These are phyloP conservation scores for Penicillium decumbens DNA, from an alignment of 2,329 filamentous ascomycete genomes.

Conservation along the genomic window DNA sequence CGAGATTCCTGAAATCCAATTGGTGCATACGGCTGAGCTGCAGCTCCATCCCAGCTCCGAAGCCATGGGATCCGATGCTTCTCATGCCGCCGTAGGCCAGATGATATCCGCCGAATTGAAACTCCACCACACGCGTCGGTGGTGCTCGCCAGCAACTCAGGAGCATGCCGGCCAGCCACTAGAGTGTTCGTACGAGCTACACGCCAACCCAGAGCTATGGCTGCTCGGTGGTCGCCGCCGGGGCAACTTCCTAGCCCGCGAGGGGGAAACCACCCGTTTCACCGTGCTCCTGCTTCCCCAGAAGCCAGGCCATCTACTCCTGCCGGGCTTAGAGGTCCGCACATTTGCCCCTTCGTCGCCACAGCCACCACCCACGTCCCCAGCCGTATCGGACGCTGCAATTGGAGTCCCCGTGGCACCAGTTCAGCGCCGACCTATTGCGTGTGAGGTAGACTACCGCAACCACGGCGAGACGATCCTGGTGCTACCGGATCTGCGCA, in stretches of 20 bases:
- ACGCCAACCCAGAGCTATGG: constrained; percentile 70
- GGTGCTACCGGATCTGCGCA: constrained; percentile 65
- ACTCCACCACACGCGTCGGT: constrained; percentile 54
- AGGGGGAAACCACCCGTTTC: constrained; percentile 51
- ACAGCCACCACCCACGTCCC: constrained; percentile 19
- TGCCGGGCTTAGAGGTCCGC: constrained; percentile 74
- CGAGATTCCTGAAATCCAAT: constrained; percentile 75
- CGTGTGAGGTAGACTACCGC: constrained; percentile 73
- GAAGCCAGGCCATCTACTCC: constrained; percentile 68
- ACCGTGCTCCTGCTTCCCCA: constrained; percentile 75
- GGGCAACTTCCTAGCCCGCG: constrained; percentile 61
- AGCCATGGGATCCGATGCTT: constrained; percentile 20
- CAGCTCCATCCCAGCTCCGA: constrained; percentile 27
- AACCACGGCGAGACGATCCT: constrained; percentile 73
- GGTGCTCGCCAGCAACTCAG: constrained; percentile 40
- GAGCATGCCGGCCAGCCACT: constrained; percentile 48
- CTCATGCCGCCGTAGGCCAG: constrained; percentile 45
- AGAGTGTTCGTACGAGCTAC: constrained; percentile 79
- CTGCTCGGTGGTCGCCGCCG: constrained; percentile 76
- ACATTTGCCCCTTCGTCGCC: constrained; percentile 48
- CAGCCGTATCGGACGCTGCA: constrained; percentile 14
- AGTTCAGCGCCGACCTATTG: constrained; percentile 39
- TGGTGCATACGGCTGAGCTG: constrained; percentile 68
- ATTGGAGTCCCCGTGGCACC: constrained; percentile 13
- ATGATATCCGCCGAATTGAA: constrained; percentile 45